A percentile compares a stretch with the other conserved stretches of the same genome.
Evolutionary conservation across 2,329 filamentous ascomycete genomes (phyloP).

Genomic region (Talaromyces funiculosus): DNA sequence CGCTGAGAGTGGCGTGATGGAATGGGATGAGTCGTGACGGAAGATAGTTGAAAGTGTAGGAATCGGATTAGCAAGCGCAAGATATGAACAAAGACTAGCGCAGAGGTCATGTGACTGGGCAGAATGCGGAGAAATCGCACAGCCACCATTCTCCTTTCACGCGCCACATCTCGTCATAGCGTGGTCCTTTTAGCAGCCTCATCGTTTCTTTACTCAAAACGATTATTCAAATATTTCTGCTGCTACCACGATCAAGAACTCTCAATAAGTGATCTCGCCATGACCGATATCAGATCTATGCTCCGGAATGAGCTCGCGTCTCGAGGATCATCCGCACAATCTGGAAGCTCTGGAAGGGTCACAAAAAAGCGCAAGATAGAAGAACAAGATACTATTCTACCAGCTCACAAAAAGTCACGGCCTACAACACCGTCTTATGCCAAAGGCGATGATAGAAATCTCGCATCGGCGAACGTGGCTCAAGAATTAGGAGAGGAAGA

Average conservation of each 20-base stretch:
- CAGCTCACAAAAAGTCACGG: constrained; percentile 41
- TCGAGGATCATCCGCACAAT: constrained; percentile 62
- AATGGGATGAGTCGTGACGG: constrained; percentile 3
- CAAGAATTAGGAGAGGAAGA: constrained; percentile 23
- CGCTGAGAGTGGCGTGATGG: neutral
- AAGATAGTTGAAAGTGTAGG: constrained; percentile 11
- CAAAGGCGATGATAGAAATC: constrained; percentile 15
- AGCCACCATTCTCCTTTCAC: neutral
- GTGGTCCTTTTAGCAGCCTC: neutral
- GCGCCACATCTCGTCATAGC: constrained; percentile 16
- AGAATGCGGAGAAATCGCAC: constrained; percentile 4
- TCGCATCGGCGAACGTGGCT: neutral
- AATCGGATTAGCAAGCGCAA: constrained; percentile 11
- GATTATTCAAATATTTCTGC: too few relatives aligned
- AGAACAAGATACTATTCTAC: constrained; percentile 29
- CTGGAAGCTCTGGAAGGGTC: constrained; percentile 29
- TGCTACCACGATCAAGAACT: too few relatives aligned
- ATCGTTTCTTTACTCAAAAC: neutral
- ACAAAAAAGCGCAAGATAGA: constrained; percentile 54
- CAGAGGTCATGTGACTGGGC: neutral
- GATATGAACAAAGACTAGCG: constrained; percentile 10
- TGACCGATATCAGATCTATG: constrained; percentile 75
- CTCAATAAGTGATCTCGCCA: constrained; percentile 29
- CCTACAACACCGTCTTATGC: constrained; percentile 28
- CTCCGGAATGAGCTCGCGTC: constrained; percentile 71